Base-by-base conservation (phyloP, 179 eudicot genomes). In the Kewa caespitosa region DNA sequence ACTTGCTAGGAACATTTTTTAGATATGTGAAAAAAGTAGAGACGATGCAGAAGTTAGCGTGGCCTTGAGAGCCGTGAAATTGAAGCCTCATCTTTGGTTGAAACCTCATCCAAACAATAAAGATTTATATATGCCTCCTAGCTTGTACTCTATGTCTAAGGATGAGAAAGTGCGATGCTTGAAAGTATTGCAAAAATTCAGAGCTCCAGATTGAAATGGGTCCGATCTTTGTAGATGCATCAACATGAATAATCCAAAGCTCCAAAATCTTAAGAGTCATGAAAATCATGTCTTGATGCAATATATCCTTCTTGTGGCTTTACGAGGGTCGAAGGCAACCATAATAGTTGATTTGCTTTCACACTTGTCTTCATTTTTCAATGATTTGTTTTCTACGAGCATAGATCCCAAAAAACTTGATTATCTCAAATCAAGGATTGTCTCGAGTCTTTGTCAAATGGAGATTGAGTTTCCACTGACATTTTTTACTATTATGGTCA, bases 401-500 rank as follows among this genome's bases (percentile, higher is more conserved):
- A 52, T 74, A 20, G 76, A 73, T 33, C 20, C 17, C 43, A 22
- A 61, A 3, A 20, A 38, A 9, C 50, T 74, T 0, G 48, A 48
- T 65, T 22, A 25, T 0, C 11, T 30, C 11, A 30, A 42, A 63
- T 28, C 32, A 33, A 46, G 32, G 9, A 5, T 74, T 43, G 14
- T 62, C 4, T 22, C 65, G 70, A 74, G 62, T 1, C 60, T 64
- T 33, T 74, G 78, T 64, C 25, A 46, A 25, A 32, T 74, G 70
- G 71, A 74, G 13, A 74, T 8, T 46, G 61, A 65, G 15, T 74
- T 74, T 25, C 41, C 41, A 22, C 78, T 71, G 2, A 32, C 61
- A 1, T 74, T 37, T 1, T 74, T 74, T 33, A 74, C 78, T 18
- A 64, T 74, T 28, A 74, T 74, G 78, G 71, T 65, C 25, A 33